Evolutionary conservation across 2,329 filamentous ascomycete genomes (phyloP), one percentile per base, ranked within the genome.

Genomic region (Fusarium multiceps): DNA sequence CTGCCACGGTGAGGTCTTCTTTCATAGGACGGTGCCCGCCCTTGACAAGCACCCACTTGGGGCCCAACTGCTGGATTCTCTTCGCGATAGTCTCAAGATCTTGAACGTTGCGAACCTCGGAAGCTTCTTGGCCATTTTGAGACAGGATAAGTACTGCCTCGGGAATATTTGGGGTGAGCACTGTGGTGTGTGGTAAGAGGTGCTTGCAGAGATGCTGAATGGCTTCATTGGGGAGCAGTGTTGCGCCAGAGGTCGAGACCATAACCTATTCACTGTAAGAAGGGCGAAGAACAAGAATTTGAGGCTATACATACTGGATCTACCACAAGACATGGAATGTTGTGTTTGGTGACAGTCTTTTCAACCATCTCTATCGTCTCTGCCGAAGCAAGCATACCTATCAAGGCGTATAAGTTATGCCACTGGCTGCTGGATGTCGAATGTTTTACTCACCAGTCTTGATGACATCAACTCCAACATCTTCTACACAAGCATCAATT

Each of bases 1-100:
- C 83, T 0, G 93, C 90, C 0, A 87, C 85, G 8, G 83, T 84
- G 23, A 89, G 84, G 49, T 91, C 87, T 51, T 83, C 85, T 7
- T 86, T 89, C 68, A 98, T 87, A 2, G 95, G 94, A n/a, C 91
- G 80, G 80, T 98, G 96, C 0, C 95, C 95, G 43, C 95, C 95
- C 80, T 98, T 98, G 62, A 98, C 84, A 12, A 98, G 85, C 30
- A 98, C 92, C 82, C 91, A 94, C 69, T 88, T 87, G 0, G 94
- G 90, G 0, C 94, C 94, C 1, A 97, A 82, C 3, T 80, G 78
- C 41, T 89, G 87, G 10, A 97, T 84, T 14, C 82, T 81, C 66
- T 86, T 88, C 1, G 92, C 93, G 34, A 97, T 84, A 1, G 80
- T 75, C 71, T 93, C 89, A 42, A 98, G 80, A 45, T 92, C 92